Evolutionary conservation across 176 grass and related monocot genomes (phyloP), one percentile per base, ranked within the genome.

Genomic region (Triticum dicoccoides): DNA sequence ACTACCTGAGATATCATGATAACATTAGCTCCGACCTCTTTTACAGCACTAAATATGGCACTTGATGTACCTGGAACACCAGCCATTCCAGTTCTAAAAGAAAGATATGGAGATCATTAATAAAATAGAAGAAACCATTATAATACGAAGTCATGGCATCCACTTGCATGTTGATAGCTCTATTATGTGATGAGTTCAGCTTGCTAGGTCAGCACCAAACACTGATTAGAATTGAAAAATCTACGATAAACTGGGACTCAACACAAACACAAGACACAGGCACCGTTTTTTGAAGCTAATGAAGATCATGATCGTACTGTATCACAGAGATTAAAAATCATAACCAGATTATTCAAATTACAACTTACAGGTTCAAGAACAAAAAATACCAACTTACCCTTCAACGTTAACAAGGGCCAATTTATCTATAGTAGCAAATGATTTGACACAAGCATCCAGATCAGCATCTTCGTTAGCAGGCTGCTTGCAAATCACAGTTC

Each of bases 1-100:
- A 33, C 47, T 86, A 98, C 96, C 93, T 98, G 96, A 86, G 96
- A 98, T 82, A 98, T 98, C 96, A 98, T 98, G 86, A 95, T 95
- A 92, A 98, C 96, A 84, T 98, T 98, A 89, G 96, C 96, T 82
- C 91, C 93, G 80, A 98, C 96, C 77, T 95, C 93, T 91, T 95
- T 98, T 39, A 91, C 93, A 91, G 88, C 68, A 80, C 86, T 82
- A 91, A 98, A 98, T 79, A 98, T 98, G 73, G 88, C 76, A 91
- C 90, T 95, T 76, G 96, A 82, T 91, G 96, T 98, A 85, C 93
- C 96, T 82, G 96, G 96, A 89, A 98, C 93, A 76, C 96, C 96
- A 51, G 96, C 96, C 96, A 98, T 98, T 94, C 96, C 96, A 89
- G 93, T 98, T 90, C 96, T 98, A 87, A 82, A 88, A 51, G 74